Evolutionary conservation across 306 rosid species (phyloP), one percentile per base, ranked within the genome.

Genomic region (Abrus precatorius): DNA sequence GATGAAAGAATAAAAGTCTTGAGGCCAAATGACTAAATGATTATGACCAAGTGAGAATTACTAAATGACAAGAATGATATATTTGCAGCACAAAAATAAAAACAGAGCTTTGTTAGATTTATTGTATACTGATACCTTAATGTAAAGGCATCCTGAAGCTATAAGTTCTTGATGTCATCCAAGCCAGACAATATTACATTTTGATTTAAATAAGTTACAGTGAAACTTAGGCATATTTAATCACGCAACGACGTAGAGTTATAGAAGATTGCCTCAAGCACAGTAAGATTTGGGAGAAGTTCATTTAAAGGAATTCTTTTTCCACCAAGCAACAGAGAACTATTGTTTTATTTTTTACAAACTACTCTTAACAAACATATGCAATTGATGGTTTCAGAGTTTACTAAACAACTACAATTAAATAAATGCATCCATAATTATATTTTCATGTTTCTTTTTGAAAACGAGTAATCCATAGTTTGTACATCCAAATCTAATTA

Each of bases 331-430:
- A 36, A 52, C 50, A 53, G 38, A 34, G 52, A 72, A 53, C 30
- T n/a, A 72, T 36, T 48, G 36, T 34, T 72, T 72, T 53, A 53
- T 48, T 8, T 30, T 72, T 72, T 71, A 52, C 32, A 71, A 52
- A 71, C 10, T 33, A 14, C 52, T 50, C 9, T 56, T 9, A 49
- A 49, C 13, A 49, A 6, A 27, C 40, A 36, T 34, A 14, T 3
- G 4, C 34, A 34, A 49, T 8, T 6, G 3, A 60, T 1, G 6
- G 13, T 40, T 41, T 41, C 27, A 5, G 9, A 36, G 52, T 40
- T 72, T 72, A 3, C 5, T 8, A 53, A 52, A 29, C 41, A 38
- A 55, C 9, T 36, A 11, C 14, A 55, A 38, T 20, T 3, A 55
- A 41, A 57, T 50, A 29, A 11, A 62, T 32, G 32, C 47, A 2